Conservation (phyloP, 805 yeast genomes). For the Nakazawaea laoshanensis region DNA sequence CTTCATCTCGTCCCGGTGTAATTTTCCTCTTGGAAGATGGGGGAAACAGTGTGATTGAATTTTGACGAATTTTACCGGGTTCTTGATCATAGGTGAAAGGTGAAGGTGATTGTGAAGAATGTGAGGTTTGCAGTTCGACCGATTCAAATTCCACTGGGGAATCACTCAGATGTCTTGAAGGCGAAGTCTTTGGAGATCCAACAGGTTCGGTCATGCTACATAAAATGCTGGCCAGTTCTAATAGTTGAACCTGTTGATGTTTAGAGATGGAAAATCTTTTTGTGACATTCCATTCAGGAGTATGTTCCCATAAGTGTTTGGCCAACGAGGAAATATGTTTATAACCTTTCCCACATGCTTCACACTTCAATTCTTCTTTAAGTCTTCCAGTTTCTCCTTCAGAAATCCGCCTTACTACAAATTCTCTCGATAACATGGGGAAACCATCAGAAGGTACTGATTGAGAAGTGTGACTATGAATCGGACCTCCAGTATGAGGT, state of each 20-base stretch:
- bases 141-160: constrained; percentile 6
- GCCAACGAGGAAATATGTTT: constrained; percentile 85
- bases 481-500: constrained; percentile 8
- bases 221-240: constrained; percentile 70
- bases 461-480: constrained; percentile 1
- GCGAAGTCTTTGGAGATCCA: constrained; percentile 2
- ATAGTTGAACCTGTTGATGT: constrained; percentile 79
- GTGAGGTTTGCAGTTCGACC: constrained; percentile 12
- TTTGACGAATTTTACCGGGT: constrained; percentile 28
- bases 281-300: constrained; percentile 90
- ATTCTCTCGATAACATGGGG: constrained; percentile 49
- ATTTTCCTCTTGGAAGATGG: constrained; percentile 21
- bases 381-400: constrained; percentile 84
- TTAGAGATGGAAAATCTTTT: constrained; percentile 74
- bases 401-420: constrained; percentile 74
- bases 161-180: constrained; percentile 6
- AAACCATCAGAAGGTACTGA: constrained; percentile 21
- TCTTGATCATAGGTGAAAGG: constrained; percentile 12
- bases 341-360: constrained; percentile 87
- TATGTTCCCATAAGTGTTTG: constrained; percentile 88
- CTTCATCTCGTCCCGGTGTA: constrained; percentile 4
- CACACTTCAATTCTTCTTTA: constrained; percentile 79
- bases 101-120: constrained; percentile 14
- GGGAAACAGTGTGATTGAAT: constrained; percentile 37
- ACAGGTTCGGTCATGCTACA: constrained; percentile 58